Conservation (phyloP, 768 basidiomycete genomes). For the Phallus indusiatus region DNA sequence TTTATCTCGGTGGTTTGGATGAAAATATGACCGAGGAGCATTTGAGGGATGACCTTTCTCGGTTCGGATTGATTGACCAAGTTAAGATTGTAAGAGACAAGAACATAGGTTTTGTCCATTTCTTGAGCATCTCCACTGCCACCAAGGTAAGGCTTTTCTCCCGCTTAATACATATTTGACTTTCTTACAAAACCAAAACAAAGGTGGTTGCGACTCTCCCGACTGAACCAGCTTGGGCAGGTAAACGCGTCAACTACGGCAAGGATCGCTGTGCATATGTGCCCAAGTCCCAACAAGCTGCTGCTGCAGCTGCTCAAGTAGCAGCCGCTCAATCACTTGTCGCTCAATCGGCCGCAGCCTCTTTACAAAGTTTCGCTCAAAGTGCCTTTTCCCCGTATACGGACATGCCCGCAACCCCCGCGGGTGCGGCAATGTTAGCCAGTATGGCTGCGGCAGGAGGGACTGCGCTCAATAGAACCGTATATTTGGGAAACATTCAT, state of each 20-base stretch:
- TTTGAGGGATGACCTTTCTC: slow-evolving; percentile 81
- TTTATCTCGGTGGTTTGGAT: slow-evolving; percentile 91
- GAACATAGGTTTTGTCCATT: slow-evolving; percentile 99
- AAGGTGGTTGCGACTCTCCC: slow-evolving; percentile 92
- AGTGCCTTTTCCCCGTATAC: slow-evolving; percentile 39
- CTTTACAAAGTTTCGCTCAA: slow-evolving; percentile 32
- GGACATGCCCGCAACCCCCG: slow-evolving; percentile 10
- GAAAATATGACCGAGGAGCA: slow-evolving; percentile 86
- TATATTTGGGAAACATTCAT: slow-evolving; percentile 94
- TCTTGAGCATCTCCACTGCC: slow-evolving; percentile 88
- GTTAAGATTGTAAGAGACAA: slow-evolving; percentile 99
- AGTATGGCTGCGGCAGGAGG: slow-evolving; percentile 18
- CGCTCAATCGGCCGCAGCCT: slow-evolving; percentile 32
- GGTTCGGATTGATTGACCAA: slow-evolving; percentile 95
- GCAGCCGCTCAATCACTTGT: slow-evolving; percentile 71
- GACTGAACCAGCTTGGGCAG: slow-evolving; percentile 87
- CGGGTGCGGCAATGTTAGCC: slow-evolving; percentile 14
- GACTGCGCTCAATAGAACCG: slow-evolving; percentile 69
- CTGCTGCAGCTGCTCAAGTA: slow-evolving; percentile 77
- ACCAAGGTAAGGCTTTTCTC: slow-evolving; percentile 63
- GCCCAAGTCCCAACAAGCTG: slow-evolving; percentile 89
- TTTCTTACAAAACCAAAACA: not conserved
- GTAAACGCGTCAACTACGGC: slow-evolving; percentile 95
- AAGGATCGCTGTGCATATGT: slow-evolving; percentile 98
- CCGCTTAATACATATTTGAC: not conserved